Base-by-base conservation (phyloP, 2,329 filamentous ascomycete genomes). In the Fusarium sp. region DNA sequence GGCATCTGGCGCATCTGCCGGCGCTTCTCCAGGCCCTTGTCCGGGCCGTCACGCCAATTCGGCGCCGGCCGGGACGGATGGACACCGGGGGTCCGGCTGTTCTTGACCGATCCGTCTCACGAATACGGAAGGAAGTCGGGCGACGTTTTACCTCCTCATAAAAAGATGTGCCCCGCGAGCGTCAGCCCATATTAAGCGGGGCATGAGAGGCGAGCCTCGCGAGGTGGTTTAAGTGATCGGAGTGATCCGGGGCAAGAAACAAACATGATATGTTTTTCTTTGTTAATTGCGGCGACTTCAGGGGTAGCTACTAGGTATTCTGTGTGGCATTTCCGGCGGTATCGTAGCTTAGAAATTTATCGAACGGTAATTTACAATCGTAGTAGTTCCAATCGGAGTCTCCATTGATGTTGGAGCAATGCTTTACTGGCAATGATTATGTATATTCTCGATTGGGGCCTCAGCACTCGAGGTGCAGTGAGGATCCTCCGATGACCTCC, bases 171-270 rank as follows among this genome's bases (percentile, higher is more conserved):
- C 21, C 47, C 52, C 44, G 59, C 66, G 60, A 69, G 38, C 49
- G 71, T 74, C 72, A 74, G 71, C 62, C 71, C 72, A 74, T 64
- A 59, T 54, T 60, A 65, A 75, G 72, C 71, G 72, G 72, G 72
- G 66, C 62, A 31, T 53, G 16, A 23, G 23, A 57, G 59, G 55
- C 53, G 33, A 35, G 33, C 33, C 31, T 18, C 16, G 33, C 33
- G 63, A 60, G 63, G 49, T 58, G 58, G 56, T 71, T 66, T 61
- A 53, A 58, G 61, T 63, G 56, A 48, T 74, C 72, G 72, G 72
- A 66, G 72, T 58, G 69, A 68, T 61, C 72, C 72, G 72, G 72
- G 53, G 49, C 41, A 60, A 61, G 38, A 42, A 41, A 50, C 35
- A 26, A 55, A 52, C 44, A 72, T 68, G 56, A 44, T 55, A 61